These are phyloP conservation scores for Triticum urartu DNA, from an alignment of 176 grass and related monocot genomes.

Conservation along the genomic window DNA sequence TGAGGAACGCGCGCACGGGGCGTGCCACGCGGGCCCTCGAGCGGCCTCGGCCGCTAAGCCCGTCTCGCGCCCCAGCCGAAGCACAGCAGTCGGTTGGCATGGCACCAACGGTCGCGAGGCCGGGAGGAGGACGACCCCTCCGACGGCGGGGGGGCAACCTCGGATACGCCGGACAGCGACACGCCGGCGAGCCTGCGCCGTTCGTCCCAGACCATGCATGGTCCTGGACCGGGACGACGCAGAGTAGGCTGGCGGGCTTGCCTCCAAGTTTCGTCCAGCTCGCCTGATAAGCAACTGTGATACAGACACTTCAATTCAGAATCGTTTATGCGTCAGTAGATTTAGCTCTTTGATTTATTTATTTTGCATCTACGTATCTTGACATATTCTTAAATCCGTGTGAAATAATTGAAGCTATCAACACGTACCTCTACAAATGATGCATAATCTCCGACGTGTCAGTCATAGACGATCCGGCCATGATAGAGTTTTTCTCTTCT, in stretches of 20 bases:
- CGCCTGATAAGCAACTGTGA: too few species aligned
- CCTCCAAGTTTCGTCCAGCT: neutral
- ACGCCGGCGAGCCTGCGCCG: neutral
- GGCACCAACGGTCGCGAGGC: slow-evolving; percentile 5
- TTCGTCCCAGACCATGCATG: neutral
- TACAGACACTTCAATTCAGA: too few species aligned
- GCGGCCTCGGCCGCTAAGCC: slow-evolving; percentile 17
- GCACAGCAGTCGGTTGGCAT: neutral
- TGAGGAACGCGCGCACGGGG: neutral
- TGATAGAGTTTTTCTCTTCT: too few species aligned
- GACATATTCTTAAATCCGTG: too few species aligned
- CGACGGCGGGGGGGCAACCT: neutral
- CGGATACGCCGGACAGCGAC: neutral
- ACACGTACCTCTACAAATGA: too few species aligned
- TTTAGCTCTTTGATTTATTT: too few species aligned
- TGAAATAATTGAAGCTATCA: too few species aligned
- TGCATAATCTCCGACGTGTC: too few species aligned
- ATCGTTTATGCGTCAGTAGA: too few species aligned
- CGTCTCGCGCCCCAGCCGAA: neutral
- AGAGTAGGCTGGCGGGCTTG: neutral
- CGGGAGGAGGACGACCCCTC: neutral
- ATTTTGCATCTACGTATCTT: too few species aligned
- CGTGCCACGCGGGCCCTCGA: slow-evolving; percentile 21
- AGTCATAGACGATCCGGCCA: too few species aligned
- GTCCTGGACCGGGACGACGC: neutral